Evolutionary conservation across 2,329 filamentous ascomycete species (phyloP).

Genomic region (Clarireedia sp.): DNA sequence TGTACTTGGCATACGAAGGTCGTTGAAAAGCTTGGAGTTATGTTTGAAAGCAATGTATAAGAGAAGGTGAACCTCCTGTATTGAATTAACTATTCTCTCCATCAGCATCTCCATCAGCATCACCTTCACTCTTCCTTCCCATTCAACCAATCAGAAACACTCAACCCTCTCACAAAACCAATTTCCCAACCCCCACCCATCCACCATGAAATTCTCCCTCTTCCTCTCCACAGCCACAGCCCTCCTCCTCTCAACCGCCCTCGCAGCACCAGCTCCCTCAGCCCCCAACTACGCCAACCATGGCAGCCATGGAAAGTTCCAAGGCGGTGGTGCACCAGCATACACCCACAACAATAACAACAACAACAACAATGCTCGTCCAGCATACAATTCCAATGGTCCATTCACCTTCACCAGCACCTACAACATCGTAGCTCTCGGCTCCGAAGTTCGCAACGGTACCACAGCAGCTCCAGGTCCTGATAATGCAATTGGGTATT

Average conservation of each 20-base stretch:
- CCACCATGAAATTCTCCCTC: conserved; percentile 9
- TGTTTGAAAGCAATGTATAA: background rate
- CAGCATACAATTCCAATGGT: background rate
- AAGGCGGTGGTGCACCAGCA: background rate
- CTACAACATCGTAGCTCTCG: conserved; percentile 38
- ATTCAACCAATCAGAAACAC: background rate
- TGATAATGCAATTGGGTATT: conserved; percentile 37
- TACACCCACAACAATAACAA: conserved; percentile 6
- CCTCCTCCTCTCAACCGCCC: background rate
- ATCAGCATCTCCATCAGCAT: background rate
- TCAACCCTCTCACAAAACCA: background rate
- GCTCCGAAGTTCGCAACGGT: conserved; percentile 39
- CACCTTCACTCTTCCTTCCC: background rate
- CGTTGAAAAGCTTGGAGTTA: background rate
- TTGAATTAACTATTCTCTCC: background rate
- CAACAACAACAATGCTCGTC: conserved; percentile 2
- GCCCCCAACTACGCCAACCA: background rate
- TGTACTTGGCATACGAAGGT: background rate
- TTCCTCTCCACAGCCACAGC: background rate
- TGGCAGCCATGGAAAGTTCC: background rate
- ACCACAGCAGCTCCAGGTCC: conserved; percentile 29
- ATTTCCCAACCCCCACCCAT: background rate
- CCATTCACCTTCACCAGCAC: conserved; percentile 35
- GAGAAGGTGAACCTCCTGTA: background rate
- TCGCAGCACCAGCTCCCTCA: background rate